Evolutionary conservation across 2,329 filamentous ascomycete species (phyloP), one percentile per base, ranked within the genome.

Genomic region (Botryotinia globosa): DNA sequence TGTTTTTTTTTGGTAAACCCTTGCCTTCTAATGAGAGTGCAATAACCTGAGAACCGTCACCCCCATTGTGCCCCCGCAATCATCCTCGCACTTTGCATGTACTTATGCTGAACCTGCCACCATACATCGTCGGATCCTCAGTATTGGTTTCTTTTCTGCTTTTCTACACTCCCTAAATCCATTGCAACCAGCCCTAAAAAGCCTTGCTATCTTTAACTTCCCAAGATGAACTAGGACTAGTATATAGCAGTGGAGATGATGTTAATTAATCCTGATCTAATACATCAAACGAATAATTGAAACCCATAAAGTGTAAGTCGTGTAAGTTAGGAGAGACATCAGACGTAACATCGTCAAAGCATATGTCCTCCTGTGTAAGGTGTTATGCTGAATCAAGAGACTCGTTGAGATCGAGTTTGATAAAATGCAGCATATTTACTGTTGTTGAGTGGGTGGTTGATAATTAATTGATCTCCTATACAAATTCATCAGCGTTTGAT

Each of bases 281-380:
- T 77, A 78, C 75, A 77, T 78, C 72, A 76, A 78, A 78, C 67
- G 66, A 72, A 72, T 73, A 74, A 69, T 61, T 74, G 66, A 70
- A 76, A 75, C 73, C 74, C 76, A 75, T 69, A 75, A 75, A 76
- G 74, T 75, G 45, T 75, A 74, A 64, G 77, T 74, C 78, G 74
- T 75, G 45, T 75, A 74, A 64, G 77, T 74, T 79, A 72, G 56
- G 75, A 78, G 75, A 78, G 75, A 80, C 75, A 77, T 79, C 74
- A 79, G 77, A 76, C 80, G 75, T 81, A 77, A 80, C 75, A 79
- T 80, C 78, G 74, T 80, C 74, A 79, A 77, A 78, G 75, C 76
- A 77, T 76, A 74, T 73, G 51, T 39, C 51, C 39, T 54, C 64
- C 58, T 74, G 76, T 74, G 71, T 75, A 76, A 72, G 74, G 69